Evolutionary conservation across 2,329 filamentous ascomycete species (phyloP).

Genomic region (Leptodontidium sp.): DNA sequence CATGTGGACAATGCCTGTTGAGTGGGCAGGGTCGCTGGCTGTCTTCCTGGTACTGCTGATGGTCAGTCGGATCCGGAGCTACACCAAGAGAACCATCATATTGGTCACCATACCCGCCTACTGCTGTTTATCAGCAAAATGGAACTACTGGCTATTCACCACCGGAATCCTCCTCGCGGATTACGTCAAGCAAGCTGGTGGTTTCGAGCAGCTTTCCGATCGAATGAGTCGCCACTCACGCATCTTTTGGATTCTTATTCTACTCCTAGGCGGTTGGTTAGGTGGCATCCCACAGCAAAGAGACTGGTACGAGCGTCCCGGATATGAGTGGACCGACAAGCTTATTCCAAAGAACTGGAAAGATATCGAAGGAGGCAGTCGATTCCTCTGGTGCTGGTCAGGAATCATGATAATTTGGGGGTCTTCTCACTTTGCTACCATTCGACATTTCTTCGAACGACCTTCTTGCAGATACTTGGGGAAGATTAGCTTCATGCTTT

Average conservation of each 20-base stretch:
- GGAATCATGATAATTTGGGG: slow-evolving; percentile 26
- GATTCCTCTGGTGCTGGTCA: slow-evolving; percentile 24
- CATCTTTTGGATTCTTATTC: slow-evolving; percentile 16
- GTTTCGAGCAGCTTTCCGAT: slow-evolving; percentile 21
- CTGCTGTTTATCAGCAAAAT: slow-evolving; percentile 21
- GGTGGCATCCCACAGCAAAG: slow-evolving; percentile 22
- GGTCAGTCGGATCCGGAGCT: slow-evolving; percentile 23
- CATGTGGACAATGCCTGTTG: slow-evolving; percentile 25
- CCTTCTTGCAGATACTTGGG: slow-evolving; percentile 20
- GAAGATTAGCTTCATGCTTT: slow-evolving; percentile 25
- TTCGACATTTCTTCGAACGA: slow-evolving; percentile 20
- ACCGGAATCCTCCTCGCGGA: slow-evolving; percentile 21
- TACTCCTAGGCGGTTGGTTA: slow-evolving; percentile 24
- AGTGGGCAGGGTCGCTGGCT: slow-evolving; percentile 19
- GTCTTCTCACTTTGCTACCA: slow-evolving; percentile 12
- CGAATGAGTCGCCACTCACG: slow-evolving; percentile 15
- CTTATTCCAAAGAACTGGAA: slow-evolving; percentile 19
- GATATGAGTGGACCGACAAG: slow-evolving; percentile 23
- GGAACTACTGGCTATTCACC: slow-evolving; percentile 27
- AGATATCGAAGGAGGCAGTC: slow-evolving; percentile 14
- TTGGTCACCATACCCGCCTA: slow-evolving; percentile 12
- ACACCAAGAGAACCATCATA: slow-evolving; percentile 17
- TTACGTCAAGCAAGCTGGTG: slow-evolving; percentile 24
- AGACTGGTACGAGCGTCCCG: slow-evolving; percentile 24
- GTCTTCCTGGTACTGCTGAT: slow-evolving; percentile 21